phyloP scores from a whole-genome alignment of 1,284 basidiomycete species.

The Pyrrhoderma noxium region DNA sequence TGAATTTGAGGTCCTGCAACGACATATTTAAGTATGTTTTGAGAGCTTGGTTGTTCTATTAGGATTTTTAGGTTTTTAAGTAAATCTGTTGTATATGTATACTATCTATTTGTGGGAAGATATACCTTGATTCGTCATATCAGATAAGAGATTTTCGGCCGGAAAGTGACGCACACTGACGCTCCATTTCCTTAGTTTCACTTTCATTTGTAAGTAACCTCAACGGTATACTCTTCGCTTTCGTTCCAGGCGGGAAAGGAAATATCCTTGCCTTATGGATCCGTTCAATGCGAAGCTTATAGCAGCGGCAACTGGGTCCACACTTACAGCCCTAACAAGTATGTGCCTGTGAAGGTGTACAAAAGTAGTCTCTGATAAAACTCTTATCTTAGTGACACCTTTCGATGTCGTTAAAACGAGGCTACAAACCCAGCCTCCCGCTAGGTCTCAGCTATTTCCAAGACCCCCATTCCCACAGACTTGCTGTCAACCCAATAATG shows the following conservation, averaged over 20 bases:
- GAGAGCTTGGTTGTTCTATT: too few relatives aligned
- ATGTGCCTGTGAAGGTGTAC: slow-evolving; percentile 24
- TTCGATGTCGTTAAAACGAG: slow-evolving; percentile 93
- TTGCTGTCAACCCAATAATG: slow-evolving; percentile 59
- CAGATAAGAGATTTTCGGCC: slow-evolving; percentile 1
- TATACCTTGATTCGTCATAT: not conserved
- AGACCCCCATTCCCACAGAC: slow-evolving; percentile 38
- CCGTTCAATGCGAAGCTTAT: slow-evolving; percentile 71
- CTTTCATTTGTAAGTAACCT: not conserved
- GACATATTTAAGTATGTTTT: not conserved
- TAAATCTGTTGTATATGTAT: too few relatives aligned
- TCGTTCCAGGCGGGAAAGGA: too few relatives aligned
- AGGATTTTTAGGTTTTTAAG: too few relatives aligned
- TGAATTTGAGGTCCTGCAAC: not conserved
- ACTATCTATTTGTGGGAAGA: too few relatives aligned
- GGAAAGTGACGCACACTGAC: not conserved
- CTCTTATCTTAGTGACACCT: slow-evolving; percentile 68
- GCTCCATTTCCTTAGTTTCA: not conserved
- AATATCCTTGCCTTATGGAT: slow-evolving; percentile 41
- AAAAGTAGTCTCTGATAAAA: too few relatives aligned
- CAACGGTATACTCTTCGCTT: too few relatives aligned
- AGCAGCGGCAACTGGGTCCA: slow-evolving; percentile 75
- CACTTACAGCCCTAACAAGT: slow-evolving; percentile 81
- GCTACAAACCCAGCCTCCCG: slow-evolving; percentile 72
- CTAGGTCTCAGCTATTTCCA: slow-evolving; percentile 39